Percentiles rank a stretch among this genome's conserved stretches.
These are phyloP conservation scores for Termitomyces eurrhizus DNA, from an alignment of 768 basidiomycete genomes.

Conservation along the genomic window DNA sequence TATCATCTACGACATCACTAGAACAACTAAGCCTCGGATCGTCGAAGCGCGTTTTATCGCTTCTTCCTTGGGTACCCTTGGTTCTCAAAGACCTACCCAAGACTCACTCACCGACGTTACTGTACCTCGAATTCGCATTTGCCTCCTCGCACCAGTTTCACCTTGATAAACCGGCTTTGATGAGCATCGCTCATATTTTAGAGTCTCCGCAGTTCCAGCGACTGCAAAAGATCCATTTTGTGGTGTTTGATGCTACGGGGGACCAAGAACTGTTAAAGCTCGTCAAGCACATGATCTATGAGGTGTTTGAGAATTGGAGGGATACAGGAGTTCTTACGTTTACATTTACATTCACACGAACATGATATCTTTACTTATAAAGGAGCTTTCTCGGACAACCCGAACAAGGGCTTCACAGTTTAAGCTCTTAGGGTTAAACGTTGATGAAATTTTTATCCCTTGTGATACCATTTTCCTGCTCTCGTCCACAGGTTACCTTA, in stretches of 20 bases:
- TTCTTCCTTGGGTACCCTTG: constrained; percentile 26
- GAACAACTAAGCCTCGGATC: constrained; percentile 24
- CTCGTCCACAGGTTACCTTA: background rate
- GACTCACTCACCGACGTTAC: constrained; percentile 14
- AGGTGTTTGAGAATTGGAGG: constrained; percentile 9
- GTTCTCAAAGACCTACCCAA: constrained; percentile 18
- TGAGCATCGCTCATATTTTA: constrained; percentile 18
- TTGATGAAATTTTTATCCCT: background rate
- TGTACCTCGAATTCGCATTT: constrained; percentile 22
- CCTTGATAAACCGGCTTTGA: constrained; percentile 25
- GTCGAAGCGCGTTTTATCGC: constrained; percentile 23
- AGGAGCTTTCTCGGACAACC: background rate
- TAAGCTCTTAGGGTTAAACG: background rate
- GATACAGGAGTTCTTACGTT: constrained; percentile 7
- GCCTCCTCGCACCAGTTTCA: constrained; percentile 28
- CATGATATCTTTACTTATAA: background rate
- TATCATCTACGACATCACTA: constrained; percentile 19
- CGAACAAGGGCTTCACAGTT: background rate
- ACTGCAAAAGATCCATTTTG: constrained; percentile 24
- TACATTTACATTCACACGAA: constrained; percentile 7
- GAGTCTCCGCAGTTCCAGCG: constrained; percentile 17
- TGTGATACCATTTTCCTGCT: background rate
- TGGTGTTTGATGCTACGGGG: constrained; percentile 17
- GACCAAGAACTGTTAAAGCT: constrained; percentile 15
- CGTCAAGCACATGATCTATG: constrained; percentile 13